Conservation (phyloP, 129 eudicot species). For the Flaveria brownii region DNA sequence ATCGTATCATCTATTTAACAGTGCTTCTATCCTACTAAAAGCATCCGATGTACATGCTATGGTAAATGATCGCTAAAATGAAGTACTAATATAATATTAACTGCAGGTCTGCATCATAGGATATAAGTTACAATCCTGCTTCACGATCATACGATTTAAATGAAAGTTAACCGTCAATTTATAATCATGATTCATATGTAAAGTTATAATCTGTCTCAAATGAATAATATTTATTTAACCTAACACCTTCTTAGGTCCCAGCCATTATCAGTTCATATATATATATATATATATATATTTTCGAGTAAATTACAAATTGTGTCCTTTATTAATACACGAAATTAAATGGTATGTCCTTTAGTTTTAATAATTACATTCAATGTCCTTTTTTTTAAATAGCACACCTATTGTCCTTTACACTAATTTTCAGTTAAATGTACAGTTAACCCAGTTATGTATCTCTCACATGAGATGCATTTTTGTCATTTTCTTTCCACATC, state of each 20-base stretch:
- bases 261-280: slow-evolving; percentile 5
- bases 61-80: slow-evolving; percentile 6
- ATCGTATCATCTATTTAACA: not conserved
- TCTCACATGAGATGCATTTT: too few species aligned
- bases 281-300: not conserved
- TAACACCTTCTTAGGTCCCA: slow-evolving; percentile 5
- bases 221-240: slow-evolving; percentile 9
- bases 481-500: too few species aligned
- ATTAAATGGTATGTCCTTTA: too few species aligned
- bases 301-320: too few species aligned
- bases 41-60: not conserved
- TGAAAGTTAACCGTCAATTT: too few species aligned
- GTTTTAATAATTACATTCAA: too few species aligned
- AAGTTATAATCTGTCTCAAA: not conserved
- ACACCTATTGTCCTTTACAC: too few species aligned
- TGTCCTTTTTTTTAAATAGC: too few species aligned
- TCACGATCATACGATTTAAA: not conserved
- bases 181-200: too few species aligned
- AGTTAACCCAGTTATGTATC: too few species aligned
- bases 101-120: slow-evolving; percentile 1
- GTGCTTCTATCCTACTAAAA: not conserved
- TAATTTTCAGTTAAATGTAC: too few species aligned
- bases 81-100: not conserved
- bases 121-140: not conserved
- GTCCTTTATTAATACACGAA: too few species aligned